These are phyloP conservation scores for Maudiozyma barnettii DNA, from an alignment of 805 yeast species.

Conservation along the genomic window DNA sequence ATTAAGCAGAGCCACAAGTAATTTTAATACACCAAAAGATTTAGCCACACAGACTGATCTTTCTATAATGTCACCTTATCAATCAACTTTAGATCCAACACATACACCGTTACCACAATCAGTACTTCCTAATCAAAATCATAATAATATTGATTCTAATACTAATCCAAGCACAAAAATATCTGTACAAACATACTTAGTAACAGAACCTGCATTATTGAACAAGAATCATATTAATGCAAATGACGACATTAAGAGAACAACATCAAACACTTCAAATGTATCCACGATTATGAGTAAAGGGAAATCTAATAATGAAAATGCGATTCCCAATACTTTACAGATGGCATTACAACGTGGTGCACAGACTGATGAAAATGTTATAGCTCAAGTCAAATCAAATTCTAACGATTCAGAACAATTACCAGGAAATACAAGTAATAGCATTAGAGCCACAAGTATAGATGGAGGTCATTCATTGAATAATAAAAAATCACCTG, in stretches of 20 bases:
- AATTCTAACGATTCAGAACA: not conserved
- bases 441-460: no score
- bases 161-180: conserved; percentile 6
- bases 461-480: no score
- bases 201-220: conserved; percentile 37
- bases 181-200: conserved; percentile 36
- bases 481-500: conserved; percentile 8
- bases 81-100: not conserved
- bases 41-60: not conserved
- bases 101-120: not conserved
- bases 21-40: not conserved
- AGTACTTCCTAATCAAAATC: not conserved
- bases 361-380: not conserved
- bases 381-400: not conserved
- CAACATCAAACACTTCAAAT: conserved; percentile 9
- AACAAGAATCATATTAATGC: conserved; percentile 4
- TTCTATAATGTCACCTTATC: not conserved
- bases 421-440: not conserved
- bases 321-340: conserved; percentile 24
- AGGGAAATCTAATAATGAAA: conserved; percentile 18
- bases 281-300: conserved; percentile 4
- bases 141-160: no score
- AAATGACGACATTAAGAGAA: not conserved
- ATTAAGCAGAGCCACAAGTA: not conserved
- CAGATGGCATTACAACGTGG: conserved; percentile 35